Percentiles rank a stretch among this genome's conserved stretches.
Evolutionary conservation across 164 flowering plant genomes (phyloP).

Genomic region (Liriodendron chinense): DNA sequence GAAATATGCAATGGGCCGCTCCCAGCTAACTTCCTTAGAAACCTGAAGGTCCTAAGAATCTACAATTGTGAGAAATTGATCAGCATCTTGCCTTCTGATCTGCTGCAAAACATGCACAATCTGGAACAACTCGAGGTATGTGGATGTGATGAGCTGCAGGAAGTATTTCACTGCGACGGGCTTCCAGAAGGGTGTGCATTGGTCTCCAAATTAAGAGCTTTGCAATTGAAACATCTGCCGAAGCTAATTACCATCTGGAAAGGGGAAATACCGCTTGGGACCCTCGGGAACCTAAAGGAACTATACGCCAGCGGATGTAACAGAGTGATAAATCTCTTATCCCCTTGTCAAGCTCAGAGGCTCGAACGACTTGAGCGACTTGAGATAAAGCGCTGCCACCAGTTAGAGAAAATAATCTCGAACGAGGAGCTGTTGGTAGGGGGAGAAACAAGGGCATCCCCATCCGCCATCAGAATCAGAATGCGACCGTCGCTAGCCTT

Average conservation of each 20-base stretch:
- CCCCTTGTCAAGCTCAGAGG: background rate
- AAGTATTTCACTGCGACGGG: background rate
- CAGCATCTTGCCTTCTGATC: background rate
- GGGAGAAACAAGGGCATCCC: background rate
- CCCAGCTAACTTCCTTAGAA: background rate
- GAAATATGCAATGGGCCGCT: background rate
- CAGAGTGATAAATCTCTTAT: background rate
- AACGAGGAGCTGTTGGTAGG: background rate
- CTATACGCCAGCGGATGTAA: background rate
- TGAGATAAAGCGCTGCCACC: background rate
- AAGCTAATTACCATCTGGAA: background rate
- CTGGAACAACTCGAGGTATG: background rate
- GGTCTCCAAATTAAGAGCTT: background rate
- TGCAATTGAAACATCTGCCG: background rate
- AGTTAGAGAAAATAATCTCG: background rate
- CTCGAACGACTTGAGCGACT: background rate
- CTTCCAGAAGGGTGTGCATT: background rate
- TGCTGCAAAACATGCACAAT: background rate
- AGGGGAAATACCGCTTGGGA: slow-evolving; percentile 2
- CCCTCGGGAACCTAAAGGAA: background rate
- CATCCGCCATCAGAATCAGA: background rate
- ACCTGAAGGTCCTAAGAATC: background rate
- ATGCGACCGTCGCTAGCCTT: background rate
- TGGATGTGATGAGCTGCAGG: background rate
- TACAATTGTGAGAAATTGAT: background rate